Conservation (phyloP, 2,329 filamentous ascomycete species). For the Monosporascus sp. region DNA sequence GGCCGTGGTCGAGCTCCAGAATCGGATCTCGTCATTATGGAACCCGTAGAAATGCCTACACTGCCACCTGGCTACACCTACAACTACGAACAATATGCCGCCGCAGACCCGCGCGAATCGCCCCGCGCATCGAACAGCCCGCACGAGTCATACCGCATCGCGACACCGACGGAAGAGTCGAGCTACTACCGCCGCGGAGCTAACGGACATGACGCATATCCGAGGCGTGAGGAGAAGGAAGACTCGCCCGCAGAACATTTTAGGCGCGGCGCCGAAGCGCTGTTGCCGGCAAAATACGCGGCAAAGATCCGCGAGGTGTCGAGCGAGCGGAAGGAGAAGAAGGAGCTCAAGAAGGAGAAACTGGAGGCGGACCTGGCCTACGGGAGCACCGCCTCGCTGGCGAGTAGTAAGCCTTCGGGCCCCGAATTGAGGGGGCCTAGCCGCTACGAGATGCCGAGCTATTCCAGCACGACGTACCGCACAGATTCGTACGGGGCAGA, state of each 20-base stretch:
- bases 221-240: background rate
- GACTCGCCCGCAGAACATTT: constrained; percentile 14
- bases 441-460: constrained; percentile 28
- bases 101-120: constrained; percentile 28
- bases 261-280: constrained; percentile 24
- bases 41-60: constrained; percentile 37
- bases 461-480: constrained; percentile 23
- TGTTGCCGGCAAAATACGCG: constrained; percentile 27
- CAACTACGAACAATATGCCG: constrained; percentile 24
- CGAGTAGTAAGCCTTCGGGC: constrained; percentile 11
- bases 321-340: constrained; percentile 28
- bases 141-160: constrained; percentile 10
- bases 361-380: constrained; percentile 49
- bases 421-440: constrained; percentile 21
- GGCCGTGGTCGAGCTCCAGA: constrained; percentile 27
- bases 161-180: constrained; percentile 12
- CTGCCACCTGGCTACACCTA: constrained; percentile 36
- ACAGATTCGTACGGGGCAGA: constrained; percentile 32
- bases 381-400: constrained; percentile 28
- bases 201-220: constrained; percentile 2
- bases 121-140: constrained; percentile 28
- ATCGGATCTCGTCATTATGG: constrained; percentile 29
- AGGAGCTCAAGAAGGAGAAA: constrained; percentile 27
- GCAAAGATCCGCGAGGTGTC: constrained; percentile 24
- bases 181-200: constrained; percentile 4